Percentiles rank a stretch among this genome's conserved stretches.
Evolutionary conservation across 164 flowering plant species (phyloP).

Genomic region (Nelumbo lutea): DNA sequence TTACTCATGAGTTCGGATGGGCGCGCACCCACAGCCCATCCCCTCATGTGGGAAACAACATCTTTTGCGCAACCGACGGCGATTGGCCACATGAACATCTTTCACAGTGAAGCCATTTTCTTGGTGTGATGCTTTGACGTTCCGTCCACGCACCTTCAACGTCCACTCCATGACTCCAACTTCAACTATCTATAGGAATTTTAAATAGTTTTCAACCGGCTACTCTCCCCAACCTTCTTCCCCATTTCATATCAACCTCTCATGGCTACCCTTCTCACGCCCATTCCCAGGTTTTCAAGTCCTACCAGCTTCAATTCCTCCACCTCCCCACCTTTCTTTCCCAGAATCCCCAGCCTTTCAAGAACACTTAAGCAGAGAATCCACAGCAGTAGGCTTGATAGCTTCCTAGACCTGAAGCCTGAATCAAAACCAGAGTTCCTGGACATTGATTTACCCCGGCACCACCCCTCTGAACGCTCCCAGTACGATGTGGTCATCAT

Average conservation of each 20-base stretch:
- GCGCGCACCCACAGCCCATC: too few relatives aligned
- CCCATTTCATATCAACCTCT: slow-evolving; percentile 3
- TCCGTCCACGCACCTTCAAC: too few relatives aligned
- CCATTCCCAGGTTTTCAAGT: slow-evolving; percentile 14
- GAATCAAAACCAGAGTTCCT: slow-evolving; percentile 33
- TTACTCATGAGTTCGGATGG: too few relatives aligned
- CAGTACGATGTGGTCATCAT: slow-evolving; percentile 55
- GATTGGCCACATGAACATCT: neutral
- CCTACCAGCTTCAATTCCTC: neutral
- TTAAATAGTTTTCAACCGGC: neutral
- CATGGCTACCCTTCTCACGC: slow-evolving; percentile 32
- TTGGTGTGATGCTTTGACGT: neutral
- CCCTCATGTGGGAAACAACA: too few relatives aligned
- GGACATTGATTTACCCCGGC: slow-evolving; percentile 36
- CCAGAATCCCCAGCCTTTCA: slow-evolving; percentile 10
- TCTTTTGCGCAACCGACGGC: neutral
- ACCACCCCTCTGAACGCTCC: slow-evolving; percentile 25
- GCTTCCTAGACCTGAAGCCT: slow-evolving; percentile 61
- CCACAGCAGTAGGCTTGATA: slow-evolving; percentile 30
- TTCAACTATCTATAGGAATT: neutral
- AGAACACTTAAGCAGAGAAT: slow-evolving; percentile 17
- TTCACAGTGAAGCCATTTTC: neutral
- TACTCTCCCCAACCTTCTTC: neutral
- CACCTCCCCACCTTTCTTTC: slow-evolving; percentile 4
- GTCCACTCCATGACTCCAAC: slow-evolving; percentile 1